Conservation (phyloP, 345 rosid species). For the Lumnitzera littorea region DNA sequence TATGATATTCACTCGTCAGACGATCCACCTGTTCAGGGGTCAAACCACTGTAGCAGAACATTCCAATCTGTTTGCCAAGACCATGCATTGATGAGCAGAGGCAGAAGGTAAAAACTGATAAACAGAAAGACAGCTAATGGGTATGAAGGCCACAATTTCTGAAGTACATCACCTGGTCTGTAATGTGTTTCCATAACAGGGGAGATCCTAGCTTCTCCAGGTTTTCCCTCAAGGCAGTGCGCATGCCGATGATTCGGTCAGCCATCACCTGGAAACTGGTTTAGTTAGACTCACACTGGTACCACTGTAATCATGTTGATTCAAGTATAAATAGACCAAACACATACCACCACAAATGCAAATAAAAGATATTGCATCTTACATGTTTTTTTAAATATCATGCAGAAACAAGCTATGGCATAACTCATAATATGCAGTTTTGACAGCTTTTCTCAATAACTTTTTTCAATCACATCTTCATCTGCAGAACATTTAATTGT, state of each 20-base stretch:
- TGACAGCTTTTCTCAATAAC: too few relatives aligned
- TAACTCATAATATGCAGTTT: too few relatives aligned
- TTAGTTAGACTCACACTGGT: background rate
- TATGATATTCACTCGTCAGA: constrained; percentile 68
- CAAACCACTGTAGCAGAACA: constrained; percentile 96
- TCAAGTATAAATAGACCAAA: too few relatives aligned
- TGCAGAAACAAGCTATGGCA: too few relatives aligned
- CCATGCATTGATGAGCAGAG: background rate
- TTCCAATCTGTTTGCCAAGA: constrained; percentile 61
- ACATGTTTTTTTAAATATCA: too few relatives aligned
- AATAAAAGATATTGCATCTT: too few relatives aligned
- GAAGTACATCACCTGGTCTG: constrained; percentile 52
- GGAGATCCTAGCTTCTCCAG: constrained; percentile 81
- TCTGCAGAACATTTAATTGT: too few relatives aligned
- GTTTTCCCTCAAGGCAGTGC: constrained; percentile 63
- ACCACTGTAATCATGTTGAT: background rate
- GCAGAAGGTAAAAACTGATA: background rate
- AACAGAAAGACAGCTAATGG: background rate
- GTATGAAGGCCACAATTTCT: background rate
- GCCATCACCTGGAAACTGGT: constrained; percentile 63
- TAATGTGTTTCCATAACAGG: constrained; percentile 80
- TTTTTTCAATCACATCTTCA: too few relatives aligned
- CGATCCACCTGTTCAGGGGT: constrained; percentile 89
- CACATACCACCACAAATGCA: too few relatives aligned
- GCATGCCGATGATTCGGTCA: constrained; percentile 91